Evolutionary conservation across 495 filamentous ascomycete genomes (phyloP).

Genomic region (Trichoderma erinaceum): DNA sequence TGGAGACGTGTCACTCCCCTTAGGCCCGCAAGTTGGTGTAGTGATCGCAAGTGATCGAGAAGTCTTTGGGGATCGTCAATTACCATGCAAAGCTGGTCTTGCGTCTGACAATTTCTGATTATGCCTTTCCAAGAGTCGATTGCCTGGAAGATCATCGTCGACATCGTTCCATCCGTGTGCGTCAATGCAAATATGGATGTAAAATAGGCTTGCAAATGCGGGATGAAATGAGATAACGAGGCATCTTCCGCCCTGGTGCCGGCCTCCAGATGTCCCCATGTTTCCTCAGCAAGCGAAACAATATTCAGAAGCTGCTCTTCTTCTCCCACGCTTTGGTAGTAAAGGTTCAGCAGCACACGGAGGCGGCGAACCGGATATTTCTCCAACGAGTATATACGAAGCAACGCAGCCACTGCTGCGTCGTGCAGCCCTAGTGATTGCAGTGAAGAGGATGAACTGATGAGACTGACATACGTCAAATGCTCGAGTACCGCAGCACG

Average conservation of each 20-base stretch:
- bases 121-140: conserved; percentile 49
- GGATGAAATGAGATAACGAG: conserved; percentile 45
- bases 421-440: conserved; percentile 30
- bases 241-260: conserved; percentile 45
- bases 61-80: conserved; percentile 58
- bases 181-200: conserved; percentile 50
- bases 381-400: conserved; percentile 37
- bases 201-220: conserved; percentile 54
- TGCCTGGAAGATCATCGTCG: conserved; percentile 45
- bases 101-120: conserved; percentile 41
- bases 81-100: conserved; percentile 43
- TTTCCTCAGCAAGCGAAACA: conserved; percentile 34
- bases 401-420: conserved; percentile 32
- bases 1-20: conserved; percentile 51
- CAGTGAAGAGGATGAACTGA: conserved; percentile 23
- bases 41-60: conserved; percentile 55
- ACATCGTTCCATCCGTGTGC: conserved; percentile 23
- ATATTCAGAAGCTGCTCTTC: conserved; percentile 27
- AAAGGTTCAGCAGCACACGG: conserved; percentile 33
- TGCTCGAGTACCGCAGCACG: conserved; percentile 46
- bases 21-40: conserved; percentile 74
- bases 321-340: conserved; percentile 33
- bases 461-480: conserved; percentile 36
- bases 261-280: conserved; percentile 26
- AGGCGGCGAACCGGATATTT: conserved; percentile 40